A percentile compares a stretch with the other conserved stretches of the same genome.
phyloP scores from a whole-genome alignment of 257 asterid genomes.

The Rhazya stricta region DNA sequence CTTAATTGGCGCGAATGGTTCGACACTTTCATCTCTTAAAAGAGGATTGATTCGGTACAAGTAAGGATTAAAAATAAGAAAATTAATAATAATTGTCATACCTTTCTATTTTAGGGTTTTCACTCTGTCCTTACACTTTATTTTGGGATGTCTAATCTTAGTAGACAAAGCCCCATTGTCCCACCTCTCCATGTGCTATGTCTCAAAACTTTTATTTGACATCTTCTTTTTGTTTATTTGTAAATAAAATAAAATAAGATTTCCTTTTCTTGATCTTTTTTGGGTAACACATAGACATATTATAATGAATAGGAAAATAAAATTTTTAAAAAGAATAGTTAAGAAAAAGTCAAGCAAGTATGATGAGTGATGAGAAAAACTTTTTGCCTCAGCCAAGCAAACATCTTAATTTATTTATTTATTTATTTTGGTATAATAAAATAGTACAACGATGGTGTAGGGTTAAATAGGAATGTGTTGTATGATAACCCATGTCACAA shows the following conservation, averaged over 20 bases:
- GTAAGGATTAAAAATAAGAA: no score
- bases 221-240: slow-evolving; percentile 1
- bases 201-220: not conserved
- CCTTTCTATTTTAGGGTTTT: not conserved
- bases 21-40: no score
- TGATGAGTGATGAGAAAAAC: no score
- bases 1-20: no score
- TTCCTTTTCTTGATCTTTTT: not conserved
- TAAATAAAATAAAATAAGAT: not conserved
- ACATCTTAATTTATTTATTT: no score
- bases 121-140: not conserved
- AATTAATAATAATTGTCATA: no score
- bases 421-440: no score
- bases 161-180: not conserved
- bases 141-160: slow-evolving; percentile 1
- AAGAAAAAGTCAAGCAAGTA: not conserved
- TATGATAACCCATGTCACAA: no score
- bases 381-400: no score
- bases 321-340: not conserved
- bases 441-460: no score
- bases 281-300: not conserved
- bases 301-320: not conserved
- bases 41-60: no score
- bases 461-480: no score
- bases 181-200: slow-evolving; percentile 6